Evolutionary conservation across 805 yeast genomes (phyloP), one percentile per base, ranked within the genome.

Genomic region (Cyberlindnera mississippiensis): DNA sequence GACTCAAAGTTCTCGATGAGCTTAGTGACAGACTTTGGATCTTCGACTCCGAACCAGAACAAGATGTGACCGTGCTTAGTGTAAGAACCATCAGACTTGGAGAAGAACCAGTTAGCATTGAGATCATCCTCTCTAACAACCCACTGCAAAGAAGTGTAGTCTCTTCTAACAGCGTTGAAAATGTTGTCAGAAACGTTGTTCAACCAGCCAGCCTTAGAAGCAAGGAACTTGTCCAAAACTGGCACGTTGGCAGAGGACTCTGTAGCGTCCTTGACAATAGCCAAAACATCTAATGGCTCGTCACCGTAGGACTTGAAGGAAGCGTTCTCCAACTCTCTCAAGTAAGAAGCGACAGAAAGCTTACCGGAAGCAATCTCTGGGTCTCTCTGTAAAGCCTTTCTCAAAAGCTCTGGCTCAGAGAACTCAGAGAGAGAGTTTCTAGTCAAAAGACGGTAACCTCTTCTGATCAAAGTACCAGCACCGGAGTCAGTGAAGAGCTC

Each of bases 401-500:
- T 78, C 53, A 93, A 75, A 40, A 79, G 68, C 59, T 86, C 96
- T n/a, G 87, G 77, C 45, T 81, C 78, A 22, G 65, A 55, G 61
- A 90, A 85, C 48, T 85, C 91, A 29, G 71, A 66, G 41, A 89
- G 68, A 17, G 84, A 76, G 56, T 78, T 75, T 62, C 88, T 80
- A 57, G 79, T 81, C 44, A 83, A 63, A 52, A 93, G 74, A 68
- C 87, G 88, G 70, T 91, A 87, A 49, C 99, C 99, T 66, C 99
- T 82, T 76, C 99, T 85, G 57, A 93, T 89, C 71, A 93, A 75
- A 35, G 99, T 93, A 61, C 99, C 99, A 24, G 99, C 99, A 66
- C 99, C 99, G 14, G 96, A 85, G 64, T 93, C 99, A 31, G 99
- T 93, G 69, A 93, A 93, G 59, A 93, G 77, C 67, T 93, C 99